Evolutionary conservation across 2,329 filamentous ascomycete genomes (phyloP), one percentile per base, ranked within the genome.

Genomic region (Trichophyton mentagrophytes): DNA sequence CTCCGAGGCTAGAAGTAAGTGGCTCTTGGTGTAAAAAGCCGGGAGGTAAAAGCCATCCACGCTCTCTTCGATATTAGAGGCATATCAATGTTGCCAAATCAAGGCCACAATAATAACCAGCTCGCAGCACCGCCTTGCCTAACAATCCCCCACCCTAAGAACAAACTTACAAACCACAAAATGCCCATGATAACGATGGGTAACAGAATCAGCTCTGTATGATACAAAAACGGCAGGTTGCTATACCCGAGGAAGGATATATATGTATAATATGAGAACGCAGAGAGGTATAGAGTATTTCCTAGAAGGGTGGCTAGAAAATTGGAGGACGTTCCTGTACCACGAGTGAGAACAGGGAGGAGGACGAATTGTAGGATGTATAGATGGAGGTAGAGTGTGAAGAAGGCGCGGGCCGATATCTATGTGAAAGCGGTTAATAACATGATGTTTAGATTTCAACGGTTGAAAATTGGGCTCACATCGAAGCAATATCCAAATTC

Each of bases 401-500:
- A 84, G 71, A 86, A 87, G 0, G 84, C 84, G 42, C 85, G 78
- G 44, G 85, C 87, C 0, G 82, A 81, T 20, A 85, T 79, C 78
- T 81, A 63, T 11, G 15, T n/a, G 7, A 58, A 33, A n/a, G 15
- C 22, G 17, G 56, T 8, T 59, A 58, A 38, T 36, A 53, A 15
- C 13, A 3, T 3, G 40, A 25, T 2, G 15, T 30, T 13, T 2
- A 58, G 9, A 53, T 25, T 60, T 58, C 51, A 13, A n/a, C n/a
- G 30, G 5, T 49, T 33, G 44, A 30, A 15, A 25, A 55, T 25
- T 5, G 15, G 49, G 25, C 59, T 36, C 53, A 83, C 85, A 74
- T 87, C 85, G 72, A 86, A 87, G 70, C 85, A 87, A 69, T 87
- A 87, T 59, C 85, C 85, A 72, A 87, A 87, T 68, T 87, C 85